Evolutionary conservation across 2,329 filamentous ascomycete genomes (phyloP).

Genomic region (Colletotrichum falcatum): DNA sequence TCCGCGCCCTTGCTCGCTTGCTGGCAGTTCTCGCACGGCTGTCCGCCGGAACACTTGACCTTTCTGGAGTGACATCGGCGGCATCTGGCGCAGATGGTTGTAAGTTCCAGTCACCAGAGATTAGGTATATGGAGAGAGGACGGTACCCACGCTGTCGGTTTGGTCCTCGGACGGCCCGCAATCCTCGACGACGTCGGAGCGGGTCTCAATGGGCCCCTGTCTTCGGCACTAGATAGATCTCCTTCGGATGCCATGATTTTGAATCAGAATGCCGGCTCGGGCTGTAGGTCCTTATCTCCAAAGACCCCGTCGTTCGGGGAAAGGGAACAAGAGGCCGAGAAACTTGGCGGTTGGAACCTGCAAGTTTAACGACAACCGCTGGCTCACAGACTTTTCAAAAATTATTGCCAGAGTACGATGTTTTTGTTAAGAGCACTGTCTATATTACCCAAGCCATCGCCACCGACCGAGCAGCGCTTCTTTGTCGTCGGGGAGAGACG

Average conservation of each 20-base stretch:
- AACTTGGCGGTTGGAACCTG: neutral
- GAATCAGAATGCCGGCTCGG: slow-evolving; percentile 7
- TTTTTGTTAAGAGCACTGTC: no score
- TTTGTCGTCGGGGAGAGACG: slow-evolving; percentile 9
- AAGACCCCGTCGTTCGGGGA: slow-evolving; percentile 22
- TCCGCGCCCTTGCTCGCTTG: slow-evolving; percentile 48
- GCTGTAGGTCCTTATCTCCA: neutral
- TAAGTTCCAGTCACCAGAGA: slow-evolving; percentile 42
- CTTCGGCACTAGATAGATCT: slow-evolving; percentile 28
- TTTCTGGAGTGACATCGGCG: slow-evolving; percentile 50
- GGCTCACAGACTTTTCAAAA: no score
- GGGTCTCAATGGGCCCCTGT: slow-evolving; percentile 1
- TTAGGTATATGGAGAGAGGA: neutral
- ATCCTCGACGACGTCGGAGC: neutral
- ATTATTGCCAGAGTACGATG: no score
- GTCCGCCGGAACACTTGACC: slow-evolving; percentile 51
- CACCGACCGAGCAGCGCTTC: neutral
- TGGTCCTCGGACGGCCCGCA: slow-evolving; percentile 27
- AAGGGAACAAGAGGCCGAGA: slow-evolving; percentile 9
- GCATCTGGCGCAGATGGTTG: slow-evolving; percentile 44
- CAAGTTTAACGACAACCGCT: neutral
- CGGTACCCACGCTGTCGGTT: slow-evolving; percentile 40
- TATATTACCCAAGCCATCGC: neutral
- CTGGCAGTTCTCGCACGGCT: slow-evolving; percentile 50
- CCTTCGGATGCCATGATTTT: slow-evolving; percentile 29